These are phyloP conservation scores for Pelargonium myrrhifolium DNA, from an alignment of 441 rosid genomes.

Conservation along the genomic window DNA sequence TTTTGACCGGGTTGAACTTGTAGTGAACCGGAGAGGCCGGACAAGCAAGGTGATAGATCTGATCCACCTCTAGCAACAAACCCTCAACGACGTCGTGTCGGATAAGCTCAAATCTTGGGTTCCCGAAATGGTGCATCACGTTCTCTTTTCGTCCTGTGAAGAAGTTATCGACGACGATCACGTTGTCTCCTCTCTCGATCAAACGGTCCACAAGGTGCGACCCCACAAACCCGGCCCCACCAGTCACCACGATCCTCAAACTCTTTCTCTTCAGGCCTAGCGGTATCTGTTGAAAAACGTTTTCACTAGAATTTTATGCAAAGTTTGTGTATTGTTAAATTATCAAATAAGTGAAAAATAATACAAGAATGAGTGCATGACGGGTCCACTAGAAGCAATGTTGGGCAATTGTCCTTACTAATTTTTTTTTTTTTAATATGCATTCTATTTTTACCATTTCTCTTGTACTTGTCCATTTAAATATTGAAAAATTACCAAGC, in stretches of 20 bases:
- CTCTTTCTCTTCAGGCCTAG: slow-evolving; percentile 70
- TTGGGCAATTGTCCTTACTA: too few relatives aligned
- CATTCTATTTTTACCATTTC: too few relatives aligned
- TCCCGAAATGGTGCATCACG: slow-evolving; percentile 87
- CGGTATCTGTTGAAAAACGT: slow-evolving; percentile 28
- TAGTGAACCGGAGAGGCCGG: slow-evolving; percentile 96
- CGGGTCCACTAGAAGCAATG: too few relatives aligned
- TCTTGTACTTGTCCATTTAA: too few relatives aligned
- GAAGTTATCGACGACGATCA: slow-evolving; percentile 85
- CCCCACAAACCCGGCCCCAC: slow-evolving; percentile 94
- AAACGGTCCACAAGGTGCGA: slow-evolving; percentile 90
- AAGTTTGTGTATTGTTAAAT: too few relatives aligned
- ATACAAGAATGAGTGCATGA: too few relatives aligned
- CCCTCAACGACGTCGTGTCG: slow-evolving; percentile 94
- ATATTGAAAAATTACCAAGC: too few relatives aligned
- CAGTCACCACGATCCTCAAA: slow-evolving; percentile 72
- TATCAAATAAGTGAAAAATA: too few relatives aligned
- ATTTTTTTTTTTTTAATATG: too few relatives aligned
- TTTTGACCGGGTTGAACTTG: slow-evolving; percentile 88
- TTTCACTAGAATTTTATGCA: too few relatives aligned
- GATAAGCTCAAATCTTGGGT: slow-evolving; percentile 80
- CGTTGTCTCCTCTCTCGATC: slow-evolving; percentile 78
- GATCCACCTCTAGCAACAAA: slow-evolving; percentile 75
- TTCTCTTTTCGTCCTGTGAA: slow-evolving; percentile 89
- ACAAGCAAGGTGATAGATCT: slow-evolving; percentile 93